Conservation (phyloP, 2,329 filamentous ascomycete genomes). For the Parastagonospora nodorum region DNA sequence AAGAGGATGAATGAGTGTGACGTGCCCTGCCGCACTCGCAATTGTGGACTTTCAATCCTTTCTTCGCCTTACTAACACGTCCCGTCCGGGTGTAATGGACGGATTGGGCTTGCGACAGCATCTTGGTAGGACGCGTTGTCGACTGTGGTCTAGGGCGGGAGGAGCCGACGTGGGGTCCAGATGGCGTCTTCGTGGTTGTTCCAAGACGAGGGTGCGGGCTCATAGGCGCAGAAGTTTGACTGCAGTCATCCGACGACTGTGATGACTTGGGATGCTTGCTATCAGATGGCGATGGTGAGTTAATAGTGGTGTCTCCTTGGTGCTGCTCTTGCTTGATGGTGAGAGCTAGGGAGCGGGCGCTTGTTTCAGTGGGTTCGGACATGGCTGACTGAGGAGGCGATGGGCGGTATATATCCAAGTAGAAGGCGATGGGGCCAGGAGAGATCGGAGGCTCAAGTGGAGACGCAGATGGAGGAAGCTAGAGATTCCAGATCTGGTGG, state of each 20-base stretch:
- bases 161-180: slow-evolving; percentile 31
- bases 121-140: slow-evolving; percentile 35
- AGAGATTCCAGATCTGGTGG: slow-evolving; percentile 39
- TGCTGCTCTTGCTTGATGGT: slow-evolving; percentile 26
- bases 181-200: slow-evolving; percentile 25
- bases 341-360: slow-evolving; percentile 37
- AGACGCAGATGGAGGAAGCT: slow-evolving; percentile 30
- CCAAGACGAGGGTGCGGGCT: slow-evolving; percentile 36
- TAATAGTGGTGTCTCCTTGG: slow-evolving; percentile 24
- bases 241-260: slow-evolving; percentile 34
- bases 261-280: slow-evolving; percentile 28
- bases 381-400: slow-evolving; percentile 36
- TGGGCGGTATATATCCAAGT: slow-evolving; percentile 40
- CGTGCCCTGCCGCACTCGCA: slow-evolving; percentile 56
- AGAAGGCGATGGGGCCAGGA: slow-evolving; percentile 29
- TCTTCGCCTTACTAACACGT: slow-evolving; percentile 54
- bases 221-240: slow-evolving; percentile 24
- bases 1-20: slow-evolving; percentile 8
- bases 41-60: slow-evolving; percentile 52
- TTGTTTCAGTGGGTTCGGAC: slow-evolving; percentile 39
- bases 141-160: slow-evolving; percentile 40
- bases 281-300: slow-evolving; percentile 16
- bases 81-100: slow-evolving; percentile 53
- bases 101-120: slow-evolving; percentile 30
- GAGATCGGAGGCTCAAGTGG: slow-evolving; percentile 41